Base-by-base conservation (phyloP, 257 asterid species). In the Rauvolfia tetraphylla region DNA sequence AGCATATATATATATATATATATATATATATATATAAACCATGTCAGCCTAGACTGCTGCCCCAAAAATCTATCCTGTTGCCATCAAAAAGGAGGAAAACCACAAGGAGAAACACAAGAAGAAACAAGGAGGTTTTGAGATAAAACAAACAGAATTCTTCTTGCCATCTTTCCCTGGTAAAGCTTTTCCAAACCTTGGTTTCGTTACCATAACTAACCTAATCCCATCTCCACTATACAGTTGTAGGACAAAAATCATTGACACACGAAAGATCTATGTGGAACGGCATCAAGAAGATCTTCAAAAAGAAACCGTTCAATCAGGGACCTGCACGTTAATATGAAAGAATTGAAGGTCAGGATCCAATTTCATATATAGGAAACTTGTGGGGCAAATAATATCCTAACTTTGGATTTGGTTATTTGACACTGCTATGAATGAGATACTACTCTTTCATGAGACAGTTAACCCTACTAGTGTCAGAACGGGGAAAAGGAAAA, bases 161-260 rank as follows among this genome's bases (percentile, higher is more conserved):
- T 14, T 2, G 57, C 2, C 57, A 51, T 51, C 25, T 61, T 62
- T 31, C n/a, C 63, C 6, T 18, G 29, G n/a, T 42, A 46, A 61
- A 61, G 71, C 39, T 17, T 7, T 4, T 29, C 56, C 56, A 9
- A 22, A 63, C 25, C 12, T 8, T 41, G 14, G 44, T 63, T 29
- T 29, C 38, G n/a, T 62, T 75, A 33, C 67, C 54, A 33, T 25
- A 56, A 63, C 51, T 54, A 20, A 63, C n/a, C n/a, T n/a, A 4
- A 18, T 20, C 38, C 72, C 71, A 66, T 7, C 23, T 66, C 71
- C 79, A 79, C 76, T 77, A 22, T 84, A 84, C 87, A 83, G 71
- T 81, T 76, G 61, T 76, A 68, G 71, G 73, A 54, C 36, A 49
- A 49, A 4, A 3, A 5, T 17, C 22, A 72, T 25, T 38, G 73